phyloP scores from a whole-genome alignment of 768 basidiomycete genomes.

The Russula sp. region DNA sequence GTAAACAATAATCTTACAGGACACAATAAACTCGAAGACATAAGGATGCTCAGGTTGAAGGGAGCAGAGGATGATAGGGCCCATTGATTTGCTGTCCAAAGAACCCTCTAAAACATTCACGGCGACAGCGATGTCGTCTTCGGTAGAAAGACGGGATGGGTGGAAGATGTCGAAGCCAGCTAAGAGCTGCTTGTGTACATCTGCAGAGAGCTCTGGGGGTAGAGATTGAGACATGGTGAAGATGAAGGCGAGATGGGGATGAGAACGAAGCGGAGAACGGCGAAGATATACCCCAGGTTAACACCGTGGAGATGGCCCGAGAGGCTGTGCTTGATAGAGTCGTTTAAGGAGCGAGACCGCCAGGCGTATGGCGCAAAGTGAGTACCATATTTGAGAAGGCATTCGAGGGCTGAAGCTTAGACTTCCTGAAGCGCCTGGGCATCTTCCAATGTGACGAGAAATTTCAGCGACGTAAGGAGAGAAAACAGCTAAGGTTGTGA shows the following conservation, averaged over 20 bases:
- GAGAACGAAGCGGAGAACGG: neutral
- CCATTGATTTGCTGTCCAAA: conserved; percentile 13
- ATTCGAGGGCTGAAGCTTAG: too few species aligned
- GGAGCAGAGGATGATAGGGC: conserved; percentile 7
- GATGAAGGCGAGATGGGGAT: neutral
- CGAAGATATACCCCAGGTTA: neutral
- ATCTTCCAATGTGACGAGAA: neutral
- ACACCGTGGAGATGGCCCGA: conserved; percentile 16
- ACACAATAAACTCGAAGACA: conserved; percentile 21
- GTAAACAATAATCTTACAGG: neutral
- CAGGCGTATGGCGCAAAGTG: neutral
- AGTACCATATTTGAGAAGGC: conserved; percentile 6
- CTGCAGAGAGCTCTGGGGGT: neutral
- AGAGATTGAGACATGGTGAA: neutral
- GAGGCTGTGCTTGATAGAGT: neutral
- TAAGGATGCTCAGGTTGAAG: conserved; percentile 7
- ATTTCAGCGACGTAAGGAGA: too few species aligned
- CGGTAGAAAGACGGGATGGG: neutral
- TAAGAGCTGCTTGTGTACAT: conserved; percentile 7
- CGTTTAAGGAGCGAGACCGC: neutral
- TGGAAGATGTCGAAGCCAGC: conserved; percentile 15
- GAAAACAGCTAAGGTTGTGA: neutral
- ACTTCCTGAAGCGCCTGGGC: neutral
- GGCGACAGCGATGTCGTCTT: conserved; percentile 13
- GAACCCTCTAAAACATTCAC: conserved; percentile 15